A percentile compares a stretch with the other conserved stretches of the same genome.
phyloP scores from a whole-genome alignment of 1,139 yeast species.

The Taphrina sp. region DNA sequence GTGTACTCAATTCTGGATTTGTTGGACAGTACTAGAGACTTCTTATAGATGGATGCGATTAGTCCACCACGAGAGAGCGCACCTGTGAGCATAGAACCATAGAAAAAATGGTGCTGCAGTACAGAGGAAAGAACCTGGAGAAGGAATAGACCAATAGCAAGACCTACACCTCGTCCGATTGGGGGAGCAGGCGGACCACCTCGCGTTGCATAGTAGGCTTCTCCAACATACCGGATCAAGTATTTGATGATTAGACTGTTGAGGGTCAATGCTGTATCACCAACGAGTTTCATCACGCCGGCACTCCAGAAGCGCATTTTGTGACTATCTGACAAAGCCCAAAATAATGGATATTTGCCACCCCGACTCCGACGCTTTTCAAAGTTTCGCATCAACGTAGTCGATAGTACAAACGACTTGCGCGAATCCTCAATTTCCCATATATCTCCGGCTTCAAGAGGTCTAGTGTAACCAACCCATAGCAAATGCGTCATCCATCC shows the following conservation, averaged over 20 bases:
- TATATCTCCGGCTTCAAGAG: constrained; percentile 63
- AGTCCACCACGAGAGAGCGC: constrained; percentile 65
- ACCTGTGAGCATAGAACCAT: constrained; percentile 62
- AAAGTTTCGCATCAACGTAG: constrained; percentile 47
- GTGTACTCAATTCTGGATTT: constrained; percentile 61
- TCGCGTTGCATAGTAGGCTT: constrained; percentile 40
- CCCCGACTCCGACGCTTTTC: constrained; percentile 44
- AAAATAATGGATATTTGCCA: constrained; percentile 44
- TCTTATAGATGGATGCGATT: constrained; percentile 63
- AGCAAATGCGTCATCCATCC: constrained; percentile 91
- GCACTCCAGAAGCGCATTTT: constrained; percentile 53
- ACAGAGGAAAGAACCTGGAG: constrained; percentile 54
- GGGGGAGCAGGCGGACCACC: constrained; percentile 35
- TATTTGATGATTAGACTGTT: constrained; percentile 54
- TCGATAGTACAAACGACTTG: constrained; percentile 50
- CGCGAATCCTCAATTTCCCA: constrained; percentile 54
- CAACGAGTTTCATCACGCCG: constrained; percentile 48
- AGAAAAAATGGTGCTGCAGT: constrained; percentile 62
- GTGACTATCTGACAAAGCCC: constrained; percentile 59
- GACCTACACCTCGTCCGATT: constrained; percentile 58
- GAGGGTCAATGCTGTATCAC: constrained; percentile 55
- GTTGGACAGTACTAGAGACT: constrained; percentile 63
- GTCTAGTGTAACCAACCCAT: constrained; percentile 72
- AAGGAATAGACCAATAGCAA: constrained; percentile 56
- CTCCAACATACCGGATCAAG: constrained; percentile 52